Evolutionary conservation across 176 grass and related monocot genomes (phyloP), one percentile per base, ranked within the genome.

Genomic region (Phyllostachys edulis): DNA sequence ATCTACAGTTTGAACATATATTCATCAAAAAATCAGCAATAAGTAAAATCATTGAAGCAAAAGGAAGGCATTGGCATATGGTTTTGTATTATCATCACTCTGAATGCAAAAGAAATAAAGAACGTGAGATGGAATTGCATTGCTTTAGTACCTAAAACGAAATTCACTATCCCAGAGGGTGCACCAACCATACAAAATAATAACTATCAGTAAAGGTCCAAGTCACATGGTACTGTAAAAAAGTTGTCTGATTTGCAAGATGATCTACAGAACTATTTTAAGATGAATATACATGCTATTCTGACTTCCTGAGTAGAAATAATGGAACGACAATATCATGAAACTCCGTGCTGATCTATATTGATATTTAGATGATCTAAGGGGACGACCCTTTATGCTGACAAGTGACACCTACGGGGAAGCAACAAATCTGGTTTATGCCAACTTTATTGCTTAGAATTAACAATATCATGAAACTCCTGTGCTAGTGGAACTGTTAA

Each of bases 1-100:
- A 89, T 71, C 37, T 80, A 79, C 75, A 85, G 32, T 96, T 80
- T 91, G 67, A 84, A 84, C 27, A 79, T 45, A 75, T 49, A 55
- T 54, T 42, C 42, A 77, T 17, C 6, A 82, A 64, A 87, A 71
- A 47, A 87, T 85, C 17, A 50, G 5, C 21, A 46, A 63, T 17
- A 63, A 37, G 49, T 37, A 83, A 84, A 70, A 46, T 45, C 51
- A 77, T 32, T 60, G 27, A 54, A 88, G 9, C 60, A 39, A 47
- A 84, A 64, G 8, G 23, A 26, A 60, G 20, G 69, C 15, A 49
- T 15, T 9, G 34, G 23, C 69, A 78, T 2, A 39, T 77, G 21
- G 27, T 24, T 62, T 80, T 32, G 5, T 77, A 26, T 52, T 74
- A 62, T 37, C 13, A 71, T 78, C 61, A 63, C 0, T 51, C 34